Evolutionary conservation across 2,329 filamentous ascomycete genomes (phyloP).

Genomic region (Plectosphaerella cucumerina): DNA sequence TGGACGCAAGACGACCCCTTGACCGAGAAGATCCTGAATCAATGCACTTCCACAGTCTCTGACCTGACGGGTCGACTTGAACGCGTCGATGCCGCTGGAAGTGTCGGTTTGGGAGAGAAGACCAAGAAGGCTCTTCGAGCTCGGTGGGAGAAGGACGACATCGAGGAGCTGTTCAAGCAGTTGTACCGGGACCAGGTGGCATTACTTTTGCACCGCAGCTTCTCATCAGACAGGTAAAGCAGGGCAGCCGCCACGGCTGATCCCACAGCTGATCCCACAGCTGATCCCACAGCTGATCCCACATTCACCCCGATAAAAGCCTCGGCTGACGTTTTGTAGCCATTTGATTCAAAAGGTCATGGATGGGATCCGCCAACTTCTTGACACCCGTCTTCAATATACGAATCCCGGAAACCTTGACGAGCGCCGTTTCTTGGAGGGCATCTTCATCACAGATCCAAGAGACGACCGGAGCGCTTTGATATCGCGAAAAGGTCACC

Average conservation of each 20-base stretch:
- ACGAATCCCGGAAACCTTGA: background rate
- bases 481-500: background rate
- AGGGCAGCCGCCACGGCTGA: too few relatives aligned
- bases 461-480: background rate
- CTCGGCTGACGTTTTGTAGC: background rate
- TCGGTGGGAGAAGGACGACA: background rate
- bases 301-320: too few relatives aligned
- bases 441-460: background rate
- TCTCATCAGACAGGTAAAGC: background rate
- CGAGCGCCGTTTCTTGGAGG: background rate
- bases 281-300: too few relatives aligned
- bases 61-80: background rate
- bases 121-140: background rate
- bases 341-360: background rate
- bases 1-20: background rate
- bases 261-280: too few relatives aligned
- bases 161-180: background rate
- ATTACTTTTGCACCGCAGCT: background rate
- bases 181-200: background rate
- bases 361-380: background rate
- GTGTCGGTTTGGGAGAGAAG: background rate
- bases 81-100: too few relatives aligned
- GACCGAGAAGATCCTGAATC: background rate
- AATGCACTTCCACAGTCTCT: background rate
- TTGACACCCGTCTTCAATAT: background rate